These are phyloP conservation scores for Backusella tarrabulga DNA, from an alignment of 192 early-diverging fungal species.

Conservation along the genomic window DNA sequence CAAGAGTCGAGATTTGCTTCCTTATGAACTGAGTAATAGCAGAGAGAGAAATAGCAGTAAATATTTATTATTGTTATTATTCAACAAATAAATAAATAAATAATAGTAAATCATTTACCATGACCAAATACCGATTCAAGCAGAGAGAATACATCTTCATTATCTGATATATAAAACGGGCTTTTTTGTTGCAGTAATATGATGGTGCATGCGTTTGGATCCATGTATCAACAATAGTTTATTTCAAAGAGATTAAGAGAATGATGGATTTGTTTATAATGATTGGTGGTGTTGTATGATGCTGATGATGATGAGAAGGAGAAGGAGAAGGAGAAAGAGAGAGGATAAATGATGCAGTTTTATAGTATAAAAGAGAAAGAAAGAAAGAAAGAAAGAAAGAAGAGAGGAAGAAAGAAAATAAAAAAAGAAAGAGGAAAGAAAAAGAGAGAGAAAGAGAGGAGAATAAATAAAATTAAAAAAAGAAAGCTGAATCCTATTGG, in stretches of 20 bases:
- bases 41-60: not conserved
- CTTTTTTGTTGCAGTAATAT: slow-evolving; percentile 9
- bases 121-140: slow-evolving; percentile 8
- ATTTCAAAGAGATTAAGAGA: no score
- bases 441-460: not conserved
- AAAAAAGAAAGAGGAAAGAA: no score
- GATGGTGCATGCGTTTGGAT: slow-evolving; percentile 8
- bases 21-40: not conserved
- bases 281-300: no score
- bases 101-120: slow-evolving; percentile 3
- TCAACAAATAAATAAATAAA: not conserved
- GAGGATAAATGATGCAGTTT: not conserved
- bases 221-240: not conserved
- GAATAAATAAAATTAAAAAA: slow-evolving; percentile 11
- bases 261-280: no score
- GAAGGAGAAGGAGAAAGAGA: not conserved
- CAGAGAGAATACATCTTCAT: not conserved
- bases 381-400: not conserved
- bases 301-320: not conserved
- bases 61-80: not conserved
- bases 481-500: not conserved
- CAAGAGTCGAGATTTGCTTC: slow-evolving; percentile 13
- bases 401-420: not conserved
- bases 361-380: not conserved
- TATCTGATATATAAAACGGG: slow-evolving; percentile 8